These are phyloP conservation scores for Trichoderma virens DNA, from an alignment of 495 filamentous ascomycete species.

Conservation along the genomic window DNA sequence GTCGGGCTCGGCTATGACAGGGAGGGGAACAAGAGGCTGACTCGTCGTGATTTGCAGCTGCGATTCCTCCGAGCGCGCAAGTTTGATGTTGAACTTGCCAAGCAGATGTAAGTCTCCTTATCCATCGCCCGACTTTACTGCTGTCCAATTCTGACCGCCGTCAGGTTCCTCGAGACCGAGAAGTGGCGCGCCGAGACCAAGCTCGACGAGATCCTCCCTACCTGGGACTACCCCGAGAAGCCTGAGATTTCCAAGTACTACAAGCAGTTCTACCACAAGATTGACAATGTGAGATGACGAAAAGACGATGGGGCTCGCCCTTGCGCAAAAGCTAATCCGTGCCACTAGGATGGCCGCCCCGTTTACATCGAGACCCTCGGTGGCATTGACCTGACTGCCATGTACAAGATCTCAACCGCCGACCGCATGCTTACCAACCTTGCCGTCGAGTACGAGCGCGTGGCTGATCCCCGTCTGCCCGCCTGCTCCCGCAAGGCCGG, in stretches of 20 bases:
- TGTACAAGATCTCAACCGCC: constrained; percentile 81
- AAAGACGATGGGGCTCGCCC: constrained; percentile 8
- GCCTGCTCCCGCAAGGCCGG: constrained; percentile 92
- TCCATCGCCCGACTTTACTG: neutral
- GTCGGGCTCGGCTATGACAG: no score
- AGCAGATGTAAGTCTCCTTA: constrained; percentile 64
- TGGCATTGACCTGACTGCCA: constrained; percentile 79
- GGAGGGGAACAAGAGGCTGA: no score
- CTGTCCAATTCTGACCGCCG: constrained; percentile 17
- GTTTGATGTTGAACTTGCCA: constrained; percentile 76
- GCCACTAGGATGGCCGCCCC: constrained; percentile 80
- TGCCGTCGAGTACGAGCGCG: constrained; percentile 92
- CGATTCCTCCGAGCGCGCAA: constrained; percentile 91
- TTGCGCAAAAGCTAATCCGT: constrained; percentile 12
- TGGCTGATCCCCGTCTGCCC: constrained; percentile 84
- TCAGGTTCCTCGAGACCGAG: constrained; percentile 85
- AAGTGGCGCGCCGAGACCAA: constrained; percentile 76
- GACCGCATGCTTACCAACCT: constrained; percentile 96
- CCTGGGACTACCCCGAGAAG: constrained; percentile 88
- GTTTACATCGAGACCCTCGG: constrained; percentile 96
- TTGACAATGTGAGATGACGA: constrained; percentile 66
- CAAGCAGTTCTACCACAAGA: constrained; percentile 99
- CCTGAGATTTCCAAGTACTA: constrained; percentile 83
- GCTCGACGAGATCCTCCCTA: constrained; percentile 74
- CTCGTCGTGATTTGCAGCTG: constrained; percentile 56